A percentile compares a stretch with the other conserved stretches of the same genome.
phyloP scores from a whole-genome alignment of 768 basidiomycete species.

The Amanita rimosa region DNA sequence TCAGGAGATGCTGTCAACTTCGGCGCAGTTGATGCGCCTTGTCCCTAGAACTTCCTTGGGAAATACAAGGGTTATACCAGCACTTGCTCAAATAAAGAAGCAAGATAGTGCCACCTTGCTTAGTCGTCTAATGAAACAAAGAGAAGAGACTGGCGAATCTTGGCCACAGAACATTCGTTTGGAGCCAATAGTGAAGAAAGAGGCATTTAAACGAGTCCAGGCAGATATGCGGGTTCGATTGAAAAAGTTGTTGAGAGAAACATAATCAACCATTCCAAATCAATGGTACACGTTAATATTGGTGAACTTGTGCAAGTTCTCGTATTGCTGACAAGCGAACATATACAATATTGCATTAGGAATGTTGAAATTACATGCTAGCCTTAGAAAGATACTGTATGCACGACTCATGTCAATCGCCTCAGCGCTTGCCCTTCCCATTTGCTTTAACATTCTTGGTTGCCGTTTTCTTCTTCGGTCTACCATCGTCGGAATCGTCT shows the following conservation, averaged over 20 bases:
- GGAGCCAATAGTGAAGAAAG: constrained; percentile 31
- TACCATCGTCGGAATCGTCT: constrained; percentile 40
- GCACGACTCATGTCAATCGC: background rate
- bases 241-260: constrained; percentile 33
- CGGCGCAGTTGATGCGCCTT: constrained; percentile 23
- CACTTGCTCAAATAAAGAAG: constrained; percentile 23
- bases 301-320: too few relatives aligned
- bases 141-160: constrained; percentile 18
- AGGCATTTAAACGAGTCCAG: constrained; percentile 24
- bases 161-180: constrained; percentile 38
- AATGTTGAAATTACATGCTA: background rate
- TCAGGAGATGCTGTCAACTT: constrained; percentile 24
- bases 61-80: constrained; percentile 19
- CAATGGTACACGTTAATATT: too few relatives aligned
- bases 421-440: constrained; percentile 19
- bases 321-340: too few relatives aligned
- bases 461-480: constrained; percentile 36
- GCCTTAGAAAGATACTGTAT: background rate
- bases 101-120: constrained; percentile 23
- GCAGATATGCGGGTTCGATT: constrained; percentile 24
- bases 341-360: background rate
- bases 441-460: constrained; percentile 22
- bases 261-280: constrained; percentile 13
- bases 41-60: constrained; percentile 23
- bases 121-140: constrained; percentile 23